Conservation (phyloP, 2,329 filamentous ascomycete species). For the Alternaria sp. region DNA sequence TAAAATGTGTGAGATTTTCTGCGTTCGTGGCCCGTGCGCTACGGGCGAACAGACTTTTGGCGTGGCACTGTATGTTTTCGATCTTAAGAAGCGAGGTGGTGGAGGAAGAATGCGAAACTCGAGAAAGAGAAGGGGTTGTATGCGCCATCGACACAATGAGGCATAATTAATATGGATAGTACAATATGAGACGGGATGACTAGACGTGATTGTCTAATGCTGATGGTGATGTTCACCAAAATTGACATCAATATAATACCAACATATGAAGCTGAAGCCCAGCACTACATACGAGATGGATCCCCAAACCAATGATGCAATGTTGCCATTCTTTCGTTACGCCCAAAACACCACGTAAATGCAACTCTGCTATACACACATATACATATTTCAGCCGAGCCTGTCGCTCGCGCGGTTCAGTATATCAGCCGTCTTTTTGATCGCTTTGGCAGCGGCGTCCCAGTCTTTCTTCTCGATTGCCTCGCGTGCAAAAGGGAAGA, state of each 20-base stretch:
- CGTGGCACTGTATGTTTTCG: no score
- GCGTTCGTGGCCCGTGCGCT: no score
- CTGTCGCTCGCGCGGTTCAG: slow-evolving; percentile 67
- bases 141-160: no score
- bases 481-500: slow-evolving; percentile 87
- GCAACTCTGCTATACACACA: slow-evolving; percentile 4
- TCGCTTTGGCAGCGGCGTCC: slow-evolving; percentile 70
- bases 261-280: background rate
- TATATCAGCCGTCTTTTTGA: slow-evolving; percentile 75
- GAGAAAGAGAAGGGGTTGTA: background rate
- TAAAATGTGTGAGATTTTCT: no score
- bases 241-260: background rate
- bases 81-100: no score
- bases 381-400: slow-evolving; percentile 36
- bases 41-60: no score
- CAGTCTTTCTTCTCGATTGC: slow-evolving; percentile 76
- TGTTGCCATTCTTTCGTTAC: background rate
- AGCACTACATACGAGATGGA: background rate
- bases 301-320: background rate
- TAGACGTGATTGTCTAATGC: background rate
- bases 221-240: background rate
- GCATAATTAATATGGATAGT: no score
- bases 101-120: background rate
- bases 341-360: slow-evolving; percentile 4
- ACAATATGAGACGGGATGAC: background rate